A percentile compares a stretch with the other conserved stretches of the same genome.
These are phyloP conservation scores for Plasmodium knowlesi DNA, from an alignment of 169 alveolate genomes.

Conservation along the genomic window DNA sequence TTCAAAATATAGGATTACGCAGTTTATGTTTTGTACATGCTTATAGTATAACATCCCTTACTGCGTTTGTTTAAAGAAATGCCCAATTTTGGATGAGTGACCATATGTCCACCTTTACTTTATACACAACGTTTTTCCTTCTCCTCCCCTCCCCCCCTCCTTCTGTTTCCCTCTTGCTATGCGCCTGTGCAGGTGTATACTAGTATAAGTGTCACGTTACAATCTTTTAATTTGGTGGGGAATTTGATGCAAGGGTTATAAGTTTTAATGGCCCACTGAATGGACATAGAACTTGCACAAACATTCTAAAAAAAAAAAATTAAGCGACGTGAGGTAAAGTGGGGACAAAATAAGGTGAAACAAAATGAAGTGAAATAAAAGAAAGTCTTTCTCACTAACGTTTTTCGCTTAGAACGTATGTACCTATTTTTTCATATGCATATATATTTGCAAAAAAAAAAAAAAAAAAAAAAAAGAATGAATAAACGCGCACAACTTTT, in stretches of 20 bases:
- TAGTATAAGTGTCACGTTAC: background rate
- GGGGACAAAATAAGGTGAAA: background rate
- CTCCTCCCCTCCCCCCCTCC: background rate
- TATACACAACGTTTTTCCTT: background rate
- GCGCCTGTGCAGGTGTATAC: background rate
- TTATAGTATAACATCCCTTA: background rate
- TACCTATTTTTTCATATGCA: background rate
- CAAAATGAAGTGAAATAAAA: background rate
- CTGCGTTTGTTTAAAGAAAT: background rate
- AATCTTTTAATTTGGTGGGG: background rate
- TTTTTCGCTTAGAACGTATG: background rate
- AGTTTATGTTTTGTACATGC: background rate
- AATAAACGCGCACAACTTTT: background rate
- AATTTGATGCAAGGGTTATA: background rate
- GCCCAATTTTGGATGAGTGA: background rate
- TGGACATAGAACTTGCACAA: background rate
- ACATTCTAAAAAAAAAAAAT: background rate
- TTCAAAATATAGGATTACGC: background rate
- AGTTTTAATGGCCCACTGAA: background rate
- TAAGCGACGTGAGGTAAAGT: background rate
- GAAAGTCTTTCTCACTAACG: background rate
- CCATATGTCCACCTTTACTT: background rate
- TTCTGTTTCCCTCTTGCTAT: background rate
- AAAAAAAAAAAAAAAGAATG: background rate
- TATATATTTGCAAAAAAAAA: background rate